Conservation (phyloP, 1,139 yeast species). For the Pichia sp. region DNA sequence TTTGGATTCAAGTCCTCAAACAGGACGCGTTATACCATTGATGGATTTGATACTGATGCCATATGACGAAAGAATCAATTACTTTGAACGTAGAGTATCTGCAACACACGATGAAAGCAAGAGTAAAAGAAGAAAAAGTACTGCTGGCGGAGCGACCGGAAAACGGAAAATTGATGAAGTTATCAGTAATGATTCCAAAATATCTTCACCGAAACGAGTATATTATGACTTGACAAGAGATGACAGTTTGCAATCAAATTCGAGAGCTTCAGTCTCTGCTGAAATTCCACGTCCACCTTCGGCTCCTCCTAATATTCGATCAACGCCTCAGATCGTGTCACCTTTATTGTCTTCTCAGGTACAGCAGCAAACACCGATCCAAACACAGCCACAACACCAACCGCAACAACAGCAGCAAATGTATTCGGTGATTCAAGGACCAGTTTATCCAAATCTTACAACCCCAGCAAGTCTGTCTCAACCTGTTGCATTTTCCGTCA, state of each 20-base stretch:
- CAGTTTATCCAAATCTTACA: background rate
- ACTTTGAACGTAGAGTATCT: background rate
- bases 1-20: constrained; percentile 2
- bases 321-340: background rate
- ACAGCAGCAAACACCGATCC: background rate
- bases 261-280: background rate
- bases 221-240: constrained; percentile 1
- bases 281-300: background rate
- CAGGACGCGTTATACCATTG: background rate
- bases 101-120: background rate
- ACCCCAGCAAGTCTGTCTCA: background rate
- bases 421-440: background rate
- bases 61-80: constrained; percentile 10
- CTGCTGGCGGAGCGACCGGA: background rate
- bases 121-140: background rate
- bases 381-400: background rate
- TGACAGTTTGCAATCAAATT: background rate
- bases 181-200: background rate
- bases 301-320: background rate
- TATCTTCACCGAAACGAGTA: background rate
- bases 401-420: constrained; percentile 3
- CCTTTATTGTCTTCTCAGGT: background rate
- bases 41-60: constrained; percentile 9
- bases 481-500: background rate
- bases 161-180: background rate